Base-by-base conservation (phyloP, 352 stramenopile genomes). In the Pythium pectinolyticum region DNA sequence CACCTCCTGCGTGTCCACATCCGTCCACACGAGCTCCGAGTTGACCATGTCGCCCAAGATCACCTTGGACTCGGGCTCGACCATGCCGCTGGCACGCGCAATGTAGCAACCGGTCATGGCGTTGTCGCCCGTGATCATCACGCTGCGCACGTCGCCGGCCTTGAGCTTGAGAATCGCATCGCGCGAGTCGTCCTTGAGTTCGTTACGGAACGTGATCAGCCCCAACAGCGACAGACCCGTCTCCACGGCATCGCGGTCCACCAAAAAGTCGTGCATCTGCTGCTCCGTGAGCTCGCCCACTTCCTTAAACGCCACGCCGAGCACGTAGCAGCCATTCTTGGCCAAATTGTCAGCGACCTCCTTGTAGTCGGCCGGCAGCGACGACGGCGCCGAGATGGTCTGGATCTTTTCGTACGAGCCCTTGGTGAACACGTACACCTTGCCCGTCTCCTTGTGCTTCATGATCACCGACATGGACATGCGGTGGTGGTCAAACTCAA, bases 381-480 rank as follows among this genome's bases (percentile, higher is more conserved):
- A 67, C 43, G 35, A 35, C 84, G 15, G 70, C 66, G 10, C 64
- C 51, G 25, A 69, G 60, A 54, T 75, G 83, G 41, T 96, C 52
- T 83, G 72, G 65, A 97, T 90, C 57, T 84, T 86, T 67, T 97
- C 90, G 62, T 89, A 88, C 67, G 86, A 96, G 8, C 91, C 91
- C 72, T 97, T 97, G 63, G 86, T 92, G 70, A 94, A 97, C 14
- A 95, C 77, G 31, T 83, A 76, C 9, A 84, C 57, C 49, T 78
- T 81, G 41, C 82, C 79, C 0, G 75, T 90, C 45, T 52, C 65
- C 25, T 57, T 69, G 54, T 91, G 58, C 34, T 88, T 75, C 67
- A 97, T 80, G 47, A 98, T 77, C 7, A 97, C 90, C 43, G 78
- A 95, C 76, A 97, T 95, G 14, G 86, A 96, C 84, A 96, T 95